These are phyloP conservation scores for Lipomyces spencermartinsiae DNA, from an alignment of 805 yeast genomes.

Conservation along the genomic window DNA sequence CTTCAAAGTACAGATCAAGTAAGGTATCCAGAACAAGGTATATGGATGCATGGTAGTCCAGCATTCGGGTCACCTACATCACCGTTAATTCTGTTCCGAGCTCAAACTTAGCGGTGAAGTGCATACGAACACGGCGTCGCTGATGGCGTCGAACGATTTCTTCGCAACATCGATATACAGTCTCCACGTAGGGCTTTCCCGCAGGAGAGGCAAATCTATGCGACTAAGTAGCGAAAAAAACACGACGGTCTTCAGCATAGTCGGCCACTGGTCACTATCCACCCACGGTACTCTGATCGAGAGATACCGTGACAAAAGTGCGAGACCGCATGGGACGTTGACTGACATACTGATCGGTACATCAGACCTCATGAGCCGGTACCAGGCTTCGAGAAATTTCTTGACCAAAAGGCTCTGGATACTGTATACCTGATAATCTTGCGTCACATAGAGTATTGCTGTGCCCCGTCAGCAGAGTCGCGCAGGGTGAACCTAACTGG, in stretches of 20 bases:
- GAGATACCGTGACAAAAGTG: background rate
- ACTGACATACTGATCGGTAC: background rate
- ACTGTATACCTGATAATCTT: background rate
- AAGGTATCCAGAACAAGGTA: background rate
- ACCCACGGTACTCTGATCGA: background rate
- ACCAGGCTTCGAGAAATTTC: background rate
- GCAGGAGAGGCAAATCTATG: background rate
- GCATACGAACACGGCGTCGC: background rate
- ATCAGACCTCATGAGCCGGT: background rate
- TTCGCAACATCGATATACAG: background rate
- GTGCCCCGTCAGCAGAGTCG: background rate
- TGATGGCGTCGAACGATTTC: background rate
- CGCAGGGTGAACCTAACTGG: background rate
- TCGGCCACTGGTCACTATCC: background rate
- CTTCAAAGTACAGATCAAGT: background rate
- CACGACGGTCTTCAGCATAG: background rate
- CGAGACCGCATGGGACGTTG: background rate
- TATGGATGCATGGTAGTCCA: background rate
- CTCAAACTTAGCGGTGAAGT: background rate
- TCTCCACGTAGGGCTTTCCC: background rate
- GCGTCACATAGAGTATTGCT: background rate
- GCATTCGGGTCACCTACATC: background rate
- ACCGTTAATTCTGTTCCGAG: background rate
- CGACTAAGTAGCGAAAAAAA: background rate
- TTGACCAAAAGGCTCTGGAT: background rate